Evolutionary conservation across 2,329 filamentous ascomycete genomes (phyloP).

Genomic region (Colletotrichum sp.): DNA sequence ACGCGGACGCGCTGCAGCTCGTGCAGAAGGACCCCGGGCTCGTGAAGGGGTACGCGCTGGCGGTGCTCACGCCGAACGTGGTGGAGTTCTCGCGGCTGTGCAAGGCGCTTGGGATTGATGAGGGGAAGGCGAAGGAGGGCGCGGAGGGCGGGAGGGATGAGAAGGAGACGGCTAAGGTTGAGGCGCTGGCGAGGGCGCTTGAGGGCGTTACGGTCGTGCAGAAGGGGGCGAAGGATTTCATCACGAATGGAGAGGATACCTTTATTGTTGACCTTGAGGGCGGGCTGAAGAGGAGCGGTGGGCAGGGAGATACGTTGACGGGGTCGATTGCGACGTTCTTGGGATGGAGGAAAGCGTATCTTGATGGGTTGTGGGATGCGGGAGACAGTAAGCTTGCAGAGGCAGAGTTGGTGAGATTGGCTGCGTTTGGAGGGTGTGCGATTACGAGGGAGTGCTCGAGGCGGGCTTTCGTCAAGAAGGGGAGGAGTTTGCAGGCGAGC

Average conservation of each 20-base stretch:
- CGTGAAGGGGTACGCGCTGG: slow-evolving; percentile 80
- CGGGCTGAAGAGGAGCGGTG: slow-evolving; percentile 87
- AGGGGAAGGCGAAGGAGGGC: slow-evolving; percentile 39
- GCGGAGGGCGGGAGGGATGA: slow-evolving; percentile 30
- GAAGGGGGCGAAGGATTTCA: slow-evolving; percentile 83
- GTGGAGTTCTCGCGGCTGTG: slow-evolving; percentile 89
- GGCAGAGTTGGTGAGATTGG: slow-evolving; percentile 73
- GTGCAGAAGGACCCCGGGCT: slow-evolving; percentile 78
- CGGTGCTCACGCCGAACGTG: slow-evolving; percentile 92
- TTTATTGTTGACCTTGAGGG: slow-evolving; percentile 78
- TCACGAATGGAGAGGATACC: slow-evolving; percentile 81
- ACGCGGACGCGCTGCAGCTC: slow-evolving; percentile 86
- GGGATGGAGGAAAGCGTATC: slow-evolving; percentile 86
- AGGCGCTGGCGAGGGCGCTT: slow-evolving; percentile 74
- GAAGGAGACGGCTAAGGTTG: slow-evolving; percentile 51
- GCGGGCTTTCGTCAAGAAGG: slow-evolving; percentile 83
- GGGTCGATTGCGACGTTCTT: slow-evolving; percentile 88
- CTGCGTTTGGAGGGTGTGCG: slow-evolving; percentile 84
- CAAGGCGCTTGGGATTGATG: slow-evolving; percentile 73
- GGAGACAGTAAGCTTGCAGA: slow-evolving; percentile 39
- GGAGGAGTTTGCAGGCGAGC: slow-evolving; percentile 87
- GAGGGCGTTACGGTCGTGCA: slow-evolving; percentile 91
- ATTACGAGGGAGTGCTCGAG: slow-evolving; percentile 92
- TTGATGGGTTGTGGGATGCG: slow-evolving; percentile 74
- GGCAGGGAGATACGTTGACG: slow-evolving; percentile 94